Evolutionary conservation across 1,284 basidiomycete species (phyloP), one percentile per base, ranked within the genome.

Genomic region (Neolentinus lepideus): DNA sequence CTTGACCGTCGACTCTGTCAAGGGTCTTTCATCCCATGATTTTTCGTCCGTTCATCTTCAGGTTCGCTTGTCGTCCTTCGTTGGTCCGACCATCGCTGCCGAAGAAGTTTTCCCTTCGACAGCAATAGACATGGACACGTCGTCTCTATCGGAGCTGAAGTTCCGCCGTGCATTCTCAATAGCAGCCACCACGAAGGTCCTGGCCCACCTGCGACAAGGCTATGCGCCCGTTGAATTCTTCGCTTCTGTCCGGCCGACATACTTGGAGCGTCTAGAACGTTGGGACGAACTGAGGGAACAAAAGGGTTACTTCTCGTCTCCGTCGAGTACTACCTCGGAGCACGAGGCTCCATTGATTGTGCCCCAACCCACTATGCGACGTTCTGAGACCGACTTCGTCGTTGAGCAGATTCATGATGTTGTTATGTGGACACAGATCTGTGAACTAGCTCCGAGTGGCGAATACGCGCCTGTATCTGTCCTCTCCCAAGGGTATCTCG

Each of bases 301-400:
- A 56, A 81, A 82, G 60, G 70, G 73, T 38, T 58, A 56, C 48
- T 52, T 60, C 25, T 54, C 62, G 26, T 26, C 48, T 22, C 57
- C 61, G 38, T 54, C 60, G 14, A 46, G 58, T 56, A 19, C 61
- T 52, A 52, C 68, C 22, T 29, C 59, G 10, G 59, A 59, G 3
- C 58, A 62, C 8, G 50, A 61, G 2, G 56, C 56, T 24, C 60
- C 66, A 0, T 62, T 67, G 2, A 60, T 57, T 35, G 63, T 67
- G 2, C 69, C 75, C n/a, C 72, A 69, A 51, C 85, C 85, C 19
- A 75, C 77, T n/a, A 95, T 92, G 88, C 85, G 92, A 33, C 83
- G 92, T 25, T 91, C 92, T 22, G 94, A 98, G 71, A 92, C 82
- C 31, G 94, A 98, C 64, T 93, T 98, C 62, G 81, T 96, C n/a